Base-by-base conservation (phyloP, 208 protist genomes). In the Blastocrithidia nonstop region DNA sequence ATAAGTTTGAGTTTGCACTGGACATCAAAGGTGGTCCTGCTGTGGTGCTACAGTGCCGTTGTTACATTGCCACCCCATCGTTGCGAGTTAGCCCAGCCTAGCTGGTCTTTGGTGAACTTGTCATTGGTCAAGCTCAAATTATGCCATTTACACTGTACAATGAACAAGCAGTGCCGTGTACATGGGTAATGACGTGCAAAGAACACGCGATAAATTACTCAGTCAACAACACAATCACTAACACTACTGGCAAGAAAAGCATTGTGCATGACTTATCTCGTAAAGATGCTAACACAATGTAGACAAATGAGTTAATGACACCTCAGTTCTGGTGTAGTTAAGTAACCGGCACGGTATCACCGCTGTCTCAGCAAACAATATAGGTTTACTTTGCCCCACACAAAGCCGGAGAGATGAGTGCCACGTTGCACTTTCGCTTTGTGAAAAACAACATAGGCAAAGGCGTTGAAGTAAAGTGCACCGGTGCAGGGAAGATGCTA, bases 61-160 rank as follows among this genome's bases (percentile, higher is more conserved):
- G 88, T 50, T 94, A 88, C 51, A 72, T 98, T 16, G 93, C 80
- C 7, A 83, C 89, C 24, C 95, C 95, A 26, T 54, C 71, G 8
- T 47, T 98, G 32, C 40, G 44, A 9, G 21, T 96, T 1, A 72
- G 59, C 20, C 60, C 65, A 20, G 66, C 53, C n/a, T 22, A 40
- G 17, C 23, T 96, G 16, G 66, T 91, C 60, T 97, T 96, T 71
- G 92, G 87, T 6, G 44, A 54, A 9, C 66, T 96, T n/a, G 49
- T 71, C 9, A 52, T 94, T 8, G 94, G 94, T 25, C 63, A 87
- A 41, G 61, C 86, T 21, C 73, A 74, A 28, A 66, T 91, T 17
- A 43, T 92, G 40, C 81, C 84, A 3, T 51, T 96, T 8, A 57
- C 73, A 42, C 70, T 97, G 23, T 46, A 29, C 2, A 97, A 97